phyloP scores from a whole-genome alignment of 2,329 filamentous ascomycete genomes.

The Rhinocladiella similis region DNA sequence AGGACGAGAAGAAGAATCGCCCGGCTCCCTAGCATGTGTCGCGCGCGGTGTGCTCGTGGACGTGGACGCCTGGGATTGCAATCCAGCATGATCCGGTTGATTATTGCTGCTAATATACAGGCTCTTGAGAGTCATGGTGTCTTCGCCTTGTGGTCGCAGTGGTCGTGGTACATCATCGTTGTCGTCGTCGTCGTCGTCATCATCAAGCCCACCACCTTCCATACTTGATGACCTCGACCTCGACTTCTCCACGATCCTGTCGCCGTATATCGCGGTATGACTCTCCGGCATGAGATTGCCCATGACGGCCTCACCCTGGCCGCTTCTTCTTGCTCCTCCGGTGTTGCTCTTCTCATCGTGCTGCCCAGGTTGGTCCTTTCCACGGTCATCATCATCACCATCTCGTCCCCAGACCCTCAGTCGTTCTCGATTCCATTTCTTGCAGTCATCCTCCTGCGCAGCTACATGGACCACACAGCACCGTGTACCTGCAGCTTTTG shows the following conservation, averaged over 20 bases:
- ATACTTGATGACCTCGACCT: conserved; percentile 20
- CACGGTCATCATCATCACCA: background rate
- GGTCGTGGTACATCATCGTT: background rate
- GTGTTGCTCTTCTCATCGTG: background rate
- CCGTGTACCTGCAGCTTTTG: conserved; percentile 62
- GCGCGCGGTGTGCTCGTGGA: background rate
- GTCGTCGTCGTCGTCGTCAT: conserved; percentile 7
- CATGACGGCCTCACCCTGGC: conserved; percentile 21
- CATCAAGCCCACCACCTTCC: conserved; percentile 6
- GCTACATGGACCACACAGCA: conserved; percentile 57
- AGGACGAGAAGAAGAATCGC: background rate
- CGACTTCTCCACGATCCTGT: conserved; percentile 9
- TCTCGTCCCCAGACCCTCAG: conserved; percentile 18
- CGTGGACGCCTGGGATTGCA: background rate
- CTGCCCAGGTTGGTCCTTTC: background rate
- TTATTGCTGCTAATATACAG: conserved; percentile 25
- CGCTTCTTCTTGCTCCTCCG: background rate
- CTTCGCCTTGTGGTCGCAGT: conserved; percentile 9
- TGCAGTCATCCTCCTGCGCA: conserved; percentile 29
- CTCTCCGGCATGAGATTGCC: conserved; percentile 29
- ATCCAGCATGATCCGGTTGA: background rate
- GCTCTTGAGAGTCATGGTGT: conserved; percentile 28
- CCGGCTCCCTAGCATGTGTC: background rate
- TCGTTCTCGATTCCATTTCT: conserved; percentile 28
- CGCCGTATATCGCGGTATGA: conserved; percentile 31